Percentiles rank a stretch among this genome's conserved stretches.
These are phyloP conservation scores for Scleroderma bovista DNA, from an alignment of 768 basidiomycete genomes.

Conservation along the genomic window DNA sequence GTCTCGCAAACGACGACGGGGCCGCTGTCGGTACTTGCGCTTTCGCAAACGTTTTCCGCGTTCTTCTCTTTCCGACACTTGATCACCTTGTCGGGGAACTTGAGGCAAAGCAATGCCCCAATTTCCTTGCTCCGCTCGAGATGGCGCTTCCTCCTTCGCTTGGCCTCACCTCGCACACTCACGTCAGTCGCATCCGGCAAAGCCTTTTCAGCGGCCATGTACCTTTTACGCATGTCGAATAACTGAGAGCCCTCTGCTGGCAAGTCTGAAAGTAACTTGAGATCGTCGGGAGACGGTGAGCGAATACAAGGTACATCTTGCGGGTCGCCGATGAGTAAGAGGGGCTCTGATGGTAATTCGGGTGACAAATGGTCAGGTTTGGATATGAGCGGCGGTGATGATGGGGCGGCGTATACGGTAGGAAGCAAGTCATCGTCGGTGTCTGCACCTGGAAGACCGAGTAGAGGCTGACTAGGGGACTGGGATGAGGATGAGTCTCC, in stretches of 20 bases:
- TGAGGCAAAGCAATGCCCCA: conserved; percentile 49
- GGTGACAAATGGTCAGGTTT: conserved; percentile 9
- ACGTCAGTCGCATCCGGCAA: conserved; percentile 34
- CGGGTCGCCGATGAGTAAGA: conserved; percentile 40
- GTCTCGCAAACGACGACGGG: not conserved
- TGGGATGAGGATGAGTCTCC: conserved; percentile 9
- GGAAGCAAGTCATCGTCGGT: conserved; percentile 39
- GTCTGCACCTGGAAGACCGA: conserved; percentile 41
- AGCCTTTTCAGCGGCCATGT: conserved; percentile 29
- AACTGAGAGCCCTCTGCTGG: conserved; percentile 35
- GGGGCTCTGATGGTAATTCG: conserved; percentile 11
- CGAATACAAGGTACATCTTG: conserved; percentile 34
- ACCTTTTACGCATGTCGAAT: conserved; percentile 36
- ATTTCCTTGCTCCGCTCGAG: conserved; percentile 54
- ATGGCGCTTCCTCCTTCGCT: conserved; percentile 42
- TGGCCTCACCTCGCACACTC: conserved; percentile 37
- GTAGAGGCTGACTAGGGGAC: conserved; percentile 19
- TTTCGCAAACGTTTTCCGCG: no score
- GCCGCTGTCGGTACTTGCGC: conserved; percentile 11
- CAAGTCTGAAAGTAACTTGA: conserved; percentile 30
- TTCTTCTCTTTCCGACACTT: conserved; percentile 19
- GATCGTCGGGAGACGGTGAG: conserved; percentile 40
- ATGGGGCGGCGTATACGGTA: conserved; percentile 2
- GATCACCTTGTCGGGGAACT: conserved; percentile 33
- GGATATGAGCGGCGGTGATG: conserved; percentile 7